These are phyloP conservation scores for Cyclotella choctawhatcheeana DNA, from an alignment of 108 stramenopile species.

Conservation along the genomic window DNA sequence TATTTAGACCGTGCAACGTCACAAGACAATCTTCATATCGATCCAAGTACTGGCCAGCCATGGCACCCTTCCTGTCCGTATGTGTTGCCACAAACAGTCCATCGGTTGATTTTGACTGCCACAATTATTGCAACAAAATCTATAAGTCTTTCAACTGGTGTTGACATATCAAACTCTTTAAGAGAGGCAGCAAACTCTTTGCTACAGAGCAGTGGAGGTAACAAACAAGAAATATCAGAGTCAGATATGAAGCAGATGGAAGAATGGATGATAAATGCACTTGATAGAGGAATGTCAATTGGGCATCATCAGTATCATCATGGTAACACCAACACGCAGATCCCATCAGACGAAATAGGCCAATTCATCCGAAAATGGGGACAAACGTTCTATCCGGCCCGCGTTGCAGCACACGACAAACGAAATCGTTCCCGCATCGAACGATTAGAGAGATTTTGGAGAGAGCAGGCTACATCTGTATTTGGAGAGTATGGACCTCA, in stretches of 20 bases:
- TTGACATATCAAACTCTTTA: conserved; percentile 9
- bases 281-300: conserved; percentile 15
- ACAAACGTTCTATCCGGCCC: conserved; percentile 39
- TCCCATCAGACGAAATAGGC: conserved; percentile 28
- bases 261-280: conserved; percentile 39
- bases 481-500: background rate
- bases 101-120: conserved; percentile 41
- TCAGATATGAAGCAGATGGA: conserved; percentile 39
- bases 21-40: conserved; percentile 13
- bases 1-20: conserved; percentile 39
- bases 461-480: conserved; percentile 18
- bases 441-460: conserved; percentile 41
- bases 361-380: conserved; percentile 41
- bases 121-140: conserved; percentile 25
- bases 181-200: conserved; percentile 31
- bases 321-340: conserved; percentile 11
- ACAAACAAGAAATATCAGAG: conserved; percentile 16
- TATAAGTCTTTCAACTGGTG: conserved; percentile 21
- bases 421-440: conserved; percentile 29
- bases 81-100: conserved; percentile 39
- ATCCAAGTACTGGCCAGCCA: conserved; percentile 30
- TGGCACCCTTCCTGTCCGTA: conserved; percentile 36
- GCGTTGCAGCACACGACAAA: conserved; percentile 31
- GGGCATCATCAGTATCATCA: conserved; percentile 14
- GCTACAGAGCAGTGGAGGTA: background rate